Base-by-base conservation (phyloP, 1,284 basidiomycete genomes). In the Coniferiporia sulphurascens region DNA sequence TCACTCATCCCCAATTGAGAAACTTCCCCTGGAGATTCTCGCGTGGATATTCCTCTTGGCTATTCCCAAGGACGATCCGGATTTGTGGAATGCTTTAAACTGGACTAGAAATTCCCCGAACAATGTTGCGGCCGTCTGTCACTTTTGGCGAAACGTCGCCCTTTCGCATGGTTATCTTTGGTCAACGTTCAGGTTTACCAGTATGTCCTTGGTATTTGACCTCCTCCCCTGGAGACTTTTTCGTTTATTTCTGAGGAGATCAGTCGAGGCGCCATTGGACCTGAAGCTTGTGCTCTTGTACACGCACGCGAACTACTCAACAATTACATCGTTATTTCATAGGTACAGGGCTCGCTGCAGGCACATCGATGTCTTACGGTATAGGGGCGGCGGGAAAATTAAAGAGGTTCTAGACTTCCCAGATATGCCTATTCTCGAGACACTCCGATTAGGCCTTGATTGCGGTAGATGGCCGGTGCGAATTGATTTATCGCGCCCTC, bases 361-460 rank as follows among this genome's bases (percentile, higher is more conserved):
- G 17, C 44, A 46, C 19, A 21, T 46, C 3, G 44, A 46, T 15
- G 17, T 46, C 19, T n/a, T n/a, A n/a, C 7, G 27, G 27, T 27
- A 12, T 41, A 41, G 9, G 15, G 12, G 12, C 15, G 2, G 15
- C 38, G 9, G 3, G 7, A 15, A 41, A 3, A 15, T 88, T 22
- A 82, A 82, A 63, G 86, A 93, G 67, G 91, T 94, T 70, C 95
- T 94, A 72, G 93, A 93, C 1, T 74, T 94, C 45, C 76, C 83
- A 12, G 79, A 85, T 56, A 91, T 95, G 87, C 80, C 89, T 9
- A 78, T 95, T 52, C 91, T 95, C 59, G 38, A 41, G 15, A 41
- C 38, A 41, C 9, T 41, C 3, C 38, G 15, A 10, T 15, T 41
- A 41, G 12, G 38, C 9, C 15, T 10, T 10, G 15, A 3, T 2